These are phyloP conservation scores for Aspergillus haitiensis DNA, from an alignment of 495 filamentous ascomycete genomes.

Conservation along the genomic window DNA sequence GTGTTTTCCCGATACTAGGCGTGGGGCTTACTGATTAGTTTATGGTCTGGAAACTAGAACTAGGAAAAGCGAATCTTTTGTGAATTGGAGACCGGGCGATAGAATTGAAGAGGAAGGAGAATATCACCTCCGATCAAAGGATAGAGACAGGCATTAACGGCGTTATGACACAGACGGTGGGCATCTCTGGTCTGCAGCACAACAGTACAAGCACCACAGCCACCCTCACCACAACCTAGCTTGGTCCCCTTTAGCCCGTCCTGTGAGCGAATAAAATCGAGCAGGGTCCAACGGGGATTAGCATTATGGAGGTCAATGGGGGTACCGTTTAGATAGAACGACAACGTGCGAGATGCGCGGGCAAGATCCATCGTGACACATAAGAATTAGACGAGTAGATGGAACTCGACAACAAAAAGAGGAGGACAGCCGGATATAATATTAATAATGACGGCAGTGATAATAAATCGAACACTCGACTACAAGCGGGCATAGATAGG, in stretches of 20 bases:
- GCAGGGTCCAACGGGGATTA: slow-evolving; percentile 39
- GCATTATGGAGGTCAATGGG: slow-evolving; percentile 27
- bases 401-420: neutral
- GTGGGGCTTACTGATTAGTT: neutral
- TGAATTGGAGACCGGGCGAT: no score
- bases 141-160: slow-evolving; percentile 89
- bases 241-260: slow-evolving; percentile 51
- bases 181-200: slow-evolving; percentile 41
- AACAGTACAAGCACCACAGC: slow-evolving; percentile 95
- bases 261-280: slow-evolving; percentile 51
- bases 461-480: no score
- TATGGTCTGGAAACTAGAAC: neutral
- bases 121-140: slow-evolving; percentile 67
- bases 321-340: slow-evolving; percentile 37
- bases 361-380: neutral
- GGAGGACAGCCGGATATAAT: slow-evolving; percentile 18
- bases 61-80: no score
- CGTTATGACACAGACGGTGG: slow-evolving; percentile 75
- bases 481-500: no score
- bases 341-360: slow-evolving; percentile 21
- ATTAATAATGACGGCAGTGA: neutral
- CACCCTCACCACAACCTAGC: slow-evolving; percentile 87
- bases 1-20: slow-evolving; percentile 83
- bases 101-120: neutral
- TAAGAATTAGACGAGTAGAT: neutral